Conservation (phyloP, 2,329 filamentous ascomycete species). For the Talaromyces sp. region DNA sequence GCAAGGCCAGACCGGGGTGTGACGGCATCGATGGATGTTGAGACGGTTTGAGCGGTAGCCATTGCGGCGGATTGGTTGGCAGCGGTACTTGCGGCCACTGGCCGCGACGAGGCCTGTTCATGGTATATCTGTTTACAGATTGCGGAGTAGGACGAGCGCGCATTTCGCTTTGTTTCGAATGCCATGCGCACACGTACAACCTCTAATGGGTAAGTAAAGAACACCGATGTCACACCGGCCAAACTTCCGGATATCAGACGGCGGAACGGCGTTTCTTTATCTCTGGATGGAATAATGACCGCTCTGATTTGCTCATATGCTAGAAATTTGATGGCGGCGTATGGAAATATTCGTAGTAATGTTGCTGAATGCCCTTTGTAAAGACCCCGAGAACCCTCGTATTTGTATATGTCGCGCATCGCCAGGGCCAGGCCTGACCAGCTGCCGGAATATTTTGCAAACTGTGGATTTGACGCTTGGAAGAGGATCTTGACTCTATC, state of each 20-base stretch:
- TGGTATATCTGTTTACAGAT: constrained; percentile 86
- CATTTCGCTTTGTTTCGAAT: constrained; percentile 81
- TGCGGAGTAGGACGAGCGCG: constrained; percentile 64
- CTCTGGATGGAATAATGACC: constrained; percentile 64
- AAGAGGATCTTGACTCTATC: constrained; percentile 99
- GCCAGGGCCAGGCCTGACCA: constrained; percentile 82
- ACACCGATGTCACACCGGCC: constrained; percentile 80
- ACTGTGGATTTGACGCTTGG: constrained; percentile 90
- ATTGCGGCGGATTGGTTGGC: constrained; percentile 30
- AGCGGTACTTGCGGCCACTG: constrained; percentile 36
- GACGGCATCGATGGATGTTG: constrained; percentile 46
- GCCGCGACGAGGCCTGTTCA: constrained; percentile 57
- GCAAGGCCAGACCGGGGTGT: constrained; percentile 65
- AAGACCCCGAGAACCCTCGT: constrained; percentile 71
- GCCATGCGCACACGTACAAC: constrained; percentile 88
- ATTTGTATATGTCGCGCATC: constrained; percentile 74
- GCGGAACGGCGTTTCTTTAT: constrained; percentile 76
- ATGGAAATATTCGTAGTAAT: constrained; percentile 89
- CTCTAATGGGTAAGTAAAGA: constrained; percentile 94
- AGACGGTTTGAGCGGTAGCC: constrained; percentile 34
- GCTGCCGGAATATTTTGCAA: constrained; percentile 84
- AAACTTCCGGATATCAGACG: constrained; percentile 51
- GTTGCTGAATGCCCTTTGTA: constrained; percentile 95
- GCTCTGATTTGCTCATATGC: constrained; percentile 95
- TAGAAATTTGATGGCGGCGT: constrained; percentile 95